A percentile compares a stretch with the other conserved stretches of the same genome.
Conservation (phyloP, 108 stramenopile species). For the Stephanodiscus minutulus region DNA sequence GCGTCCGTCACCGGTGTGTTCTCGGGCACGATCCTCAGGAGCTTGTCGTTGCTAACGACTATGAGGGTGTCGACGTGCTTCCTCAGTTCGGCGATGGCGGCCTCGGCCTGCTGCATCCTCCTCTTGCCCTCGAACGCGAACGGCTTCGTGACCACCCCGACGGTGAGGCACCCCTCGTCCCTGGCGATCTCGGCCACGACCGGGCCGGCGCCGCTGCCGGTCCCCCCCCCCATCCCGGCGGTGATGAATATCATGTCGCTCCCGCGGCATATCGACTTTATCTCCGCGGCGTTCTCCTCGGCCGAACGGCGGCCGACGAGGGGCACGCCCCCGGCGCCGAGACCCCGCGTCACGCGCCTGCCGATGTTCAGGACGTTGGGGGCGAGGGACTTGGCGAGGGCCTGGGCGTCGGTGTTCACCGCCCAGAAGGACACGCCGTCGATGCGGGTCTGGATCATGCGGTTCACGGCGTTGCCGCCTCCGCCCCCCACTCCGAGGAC, state of each 20-base stretch:
- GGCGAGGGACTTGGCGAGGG: constrained; percentile 47
- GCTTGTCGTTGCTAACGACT: constrained; percentile 78
- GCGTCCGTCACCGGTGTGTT: constrained; percentile 78
- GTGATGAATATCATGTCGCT: constrained; percentile 85
- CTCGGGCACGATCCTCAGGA: constrained; percentile 78
- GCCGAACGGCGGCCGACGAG: constrained; percentile 52
- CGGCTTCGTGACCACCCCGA: constrained; percentile 83
- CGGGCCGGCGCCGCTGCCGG: constrained; percentile 80
- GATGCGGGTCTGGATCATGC: constrained; percentile 38
- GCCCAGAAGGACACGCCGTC: constrained; percentile 67
- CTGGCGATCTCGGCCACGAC: constrained; percentile 66
- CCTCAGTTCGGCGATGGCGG: constrained; percentile 59
- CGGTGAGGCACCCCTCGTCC: constrained; percentile 71
- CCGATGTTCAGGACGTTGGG: constrained; percentile 66
- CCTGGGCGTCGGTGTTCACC: constrained; percentile 73
- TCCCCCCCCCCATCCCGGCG: constrained; percentile 86
- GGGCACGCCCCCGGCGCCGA: constrained; percentile 69
- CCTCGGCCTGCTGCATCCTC: constrained; percentile 61
- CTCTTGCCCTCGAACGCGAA: constrained; percentile 80
- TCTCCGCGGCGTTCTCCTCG: constrained; percentile 48
- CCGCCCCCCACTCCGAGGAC: constrained; percentile 77
- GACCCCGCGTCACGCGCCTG: constrained; percentile 46
- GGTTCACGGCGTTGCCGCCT: constrained; percentile 68
- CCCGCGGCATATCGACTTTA: constrained; percentile 50
- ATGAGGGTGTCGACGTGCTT: constrained; percentile 78